Base-by-base conservation (phyloP, 257 asterid species). In the Jasminum sambac region DNA sequence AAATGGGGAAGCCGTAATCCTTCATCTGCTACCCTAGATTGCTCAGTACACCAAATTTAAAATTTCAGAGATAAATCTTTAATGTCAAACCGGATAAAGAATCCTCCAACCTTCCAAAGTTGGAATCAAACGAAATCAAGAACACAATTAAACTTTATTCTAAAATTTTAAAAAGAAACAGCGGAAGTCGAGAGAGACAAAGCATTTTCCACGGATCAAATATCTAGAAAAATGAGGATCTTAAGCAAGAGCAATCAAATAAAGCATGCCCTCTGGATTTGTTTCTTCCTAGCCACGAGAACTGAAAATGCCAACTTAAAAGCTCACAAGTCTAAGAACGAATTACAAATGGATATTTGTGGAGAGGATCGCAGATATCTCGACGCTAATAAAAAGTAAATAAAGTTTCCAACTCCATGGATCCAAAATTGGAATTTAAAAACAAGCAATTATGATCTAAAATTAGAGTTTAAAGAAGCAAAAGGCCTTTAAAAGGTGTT, bases 221-320 rank as follows among this genome's bases (percentile, higher is more conserved):
- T n/a, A 34, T 46, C 66, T 38, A 69, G 42, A 19, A 26, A 77
- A 58, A 67, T 52, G 61, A 63, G 46, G 69, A 36, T 57, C 58
- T 63, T 34, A n/a, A 16, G 57, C 57, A 16, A 13, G 57, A n/a
- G 10, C 58, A 13, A 48, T n/a, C 58, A 48, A 48, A 48, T 48
- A 14, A 48, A 48, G 58, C 17, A 5, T 9, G 11, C 8, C 58
- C 16, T 48, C 58, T 48, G 24, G 58, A 8, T n/a, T 48, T 48
- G 23, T 48, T 48, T 46, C 8, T 46, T 8, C 16, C 6, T 48
- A 8, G 17, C 14, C 14, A 16, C 7, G 58, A 48, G 2, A 48
- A 10, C 58, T 48, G 21, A 48, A 7, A 21, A 6, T 48, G 16
- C 17, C 17, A 48, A 48, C 17, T 48, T 48, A 14, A 19, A 48